A percentile compares a stretch with the other conserved stretches of the same genome.
These are phyloP conservation scores for Aspergillus sergii DNA, from an alignment of 2,329 filamentous ascomycete species.

Conservation along the genomic window DNA sequence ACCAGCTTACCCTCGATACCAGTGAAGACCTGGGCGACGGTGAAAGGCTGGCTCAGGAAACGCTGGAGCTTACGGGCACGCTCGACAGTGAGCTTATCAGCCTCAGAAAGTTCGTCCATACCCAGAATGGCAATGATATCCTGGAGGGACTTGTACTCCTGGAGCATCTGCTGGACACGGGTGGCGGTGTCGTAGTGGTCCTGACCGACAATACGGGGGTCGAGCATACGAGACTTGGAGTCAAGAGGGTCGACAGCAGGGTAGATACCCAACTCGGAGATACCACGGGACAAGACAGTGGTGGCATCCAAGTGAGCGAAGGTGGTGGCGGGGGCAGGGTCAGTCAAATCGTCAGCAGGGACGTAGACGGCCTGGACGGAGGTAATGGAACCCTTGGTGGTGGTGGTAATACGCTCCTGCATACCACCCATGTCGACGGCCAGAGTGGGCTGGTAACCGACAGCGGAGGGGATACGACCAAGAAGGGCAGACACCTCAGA, in stretches of 20 bases:
- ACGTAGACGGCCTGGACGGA: slow-evolving; percentile 99
- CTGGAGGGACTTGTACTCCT: slow-evolving; percentile 99
- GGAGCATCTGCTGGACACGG: slow-evolving; percentile 97
- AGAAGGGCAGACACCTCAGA: slow-evolving; percentile 99
- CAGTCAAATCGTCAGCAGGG: slow-evolving; percentile 99
- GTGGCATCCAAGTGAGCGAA: slow-evolving; percentile 99
- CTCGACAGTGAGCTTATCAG: slow-evolving; percentile 99
- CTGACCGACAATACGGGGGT: slow-evolving; percentile 96
- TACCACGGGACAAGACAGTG: slow-evolving; percentile 99
- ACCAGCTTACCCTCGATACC: slow-evolving; percentile 96
- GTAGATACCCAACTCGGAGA: slow-evolving; percentile 99
- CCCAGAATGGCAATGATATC: slow-evolving; percentile 99
- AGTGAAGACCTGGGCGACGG: slow-evolving; percentile 71
- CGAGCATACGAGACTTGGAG: slow-evolving; percentile 99
- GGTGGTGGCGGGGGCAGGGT: slow-evolving; percentile 98
- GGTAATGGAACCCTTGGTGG: slow-evolving; percentile 98
- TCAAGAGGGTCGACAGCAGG: slow-evolving; percentile 99
- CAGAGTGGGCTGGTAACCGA: slow-evolving; percentile 99
- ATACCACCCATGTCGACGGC: slow-evolving; percentile 98
- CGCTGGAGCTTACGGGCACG: slow-evolving; percentile 99
- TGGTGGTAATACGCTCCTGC: slow-evolving; percentile 99
- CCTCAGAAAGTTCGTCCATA: slow-evolving; percentile 99
- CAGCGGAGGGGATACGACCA: slow-evolving; percentile 99
- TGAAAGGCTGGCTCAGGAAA: slow-evolving; percentile 99
- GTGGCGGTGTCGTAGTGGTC: slow-evolving; percentile 96